A percentile compares a stretch with the other conserved stretches of the same genome.
These are phyloP conservation scores for Monascus purpureus DNA, from an alignment of 495 filamentous ascomycete species.

Conservation along the genomic window DNA sequence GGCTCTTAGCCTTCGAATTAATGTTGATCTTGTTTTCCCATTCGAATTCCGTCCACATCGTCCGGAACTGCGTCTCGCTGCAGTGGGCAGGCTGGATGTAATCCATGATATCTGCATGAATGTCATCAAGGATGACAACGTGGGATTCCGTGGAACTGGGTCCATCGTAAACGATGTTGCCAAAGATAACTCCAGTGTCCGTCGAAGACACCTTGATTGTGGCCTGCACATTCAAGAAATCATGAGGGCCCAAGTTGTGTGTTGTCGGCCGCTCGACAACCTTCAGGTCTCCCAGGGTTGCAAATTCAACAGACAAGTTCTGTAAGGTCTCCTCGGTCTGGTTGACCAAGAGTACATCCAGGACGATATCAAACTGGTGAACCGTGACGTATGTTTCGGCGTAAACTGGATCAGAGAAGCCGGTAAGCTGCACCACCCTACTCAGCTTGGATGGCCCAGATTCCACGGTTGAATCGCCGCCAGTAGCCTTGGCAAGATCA, in stretches of 20 bases:
- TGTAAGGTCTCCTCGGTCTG: constrained; percentile 95
- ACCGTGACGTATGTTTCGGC: constrained; percentile 98
- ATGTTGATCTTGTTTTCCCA: constrained; percentile 99
- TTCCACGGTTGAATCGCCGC: constrained; percentile 71
- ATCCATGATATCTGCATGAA: constrained; percentile 99
- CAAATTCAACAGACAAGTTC: constrained; percentile 95
- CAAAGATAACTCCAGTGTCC: constrained; percentile 98
- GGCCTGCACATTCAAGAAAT: constrained; percentile 94
- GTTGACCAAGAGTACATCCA: constrained; percentile 95
- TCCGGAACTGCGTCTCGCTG: constrained; percentile 95
- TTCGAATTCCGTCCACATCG: constrained; percentile 99
- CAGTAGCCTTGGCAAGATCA: constrained; percentile 88
- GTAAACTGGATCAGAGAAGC: constrained; percentile 97
- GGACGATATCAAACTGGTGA: constrained; percentile 96
- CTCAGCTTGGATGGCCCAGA: constrained; percentile 87
- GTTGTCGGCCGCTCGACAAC: constrained; percentile 94
- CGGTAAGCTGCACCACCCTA: constrained; percentile 92
- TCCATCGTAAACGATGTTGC: constrained; percentile 97
- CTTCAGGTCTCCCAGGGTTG: constrained; percentile 93
- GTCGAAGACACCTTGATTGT: constrained; percentile 99
- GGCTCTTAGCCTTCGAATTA: constrained; percentile 84
- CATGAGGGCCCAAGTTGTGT: constrained; percentile 86
- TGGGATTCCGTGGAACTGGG: constrained; percentile 89
- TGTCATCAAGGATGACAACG: constrained; percentile 96
- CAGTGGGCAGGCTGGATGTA: constrained; percentile 97